Percentiles rank a stretch among this genome's conserved stretches.
phyloP scores from a whole-genome alignment of 148 eudicot genomes.

The Silene conica region DNA sequence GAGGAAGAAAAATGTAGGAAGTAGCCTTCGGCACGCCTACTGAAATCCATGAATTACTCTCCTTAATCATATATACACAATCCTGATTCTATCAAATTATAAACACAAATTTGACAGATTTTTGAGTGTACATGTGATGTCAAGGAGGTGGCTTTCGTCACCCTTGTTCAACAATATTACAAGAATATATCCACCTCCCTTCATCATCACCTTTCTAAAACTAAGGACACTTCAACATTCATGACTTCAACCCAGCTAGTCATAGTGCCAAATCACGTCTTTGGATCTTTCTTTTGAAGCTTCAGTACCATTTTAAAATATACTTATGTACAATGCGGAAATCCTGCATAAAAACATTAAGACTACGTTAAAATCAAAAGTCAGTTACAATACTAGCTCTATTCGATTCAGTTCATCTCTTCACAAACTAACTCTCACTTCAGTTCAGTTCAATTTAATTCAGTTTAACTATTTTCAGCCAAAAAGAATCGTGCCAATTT shows the following conservation, averaged over 20 bases:
- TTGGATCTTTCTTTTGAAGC: not conserved
- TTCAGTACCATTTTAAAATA: not conserved
- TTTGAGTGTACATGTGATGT: slow-evolving; percentile 7
- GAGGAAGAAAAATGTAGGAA: slow-evolving; percentile 20
- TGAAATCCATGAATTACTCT: slow-evolving; percentile 9
- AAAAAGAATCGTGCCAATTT: too few species aligned
- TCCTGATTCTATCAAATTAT: slow-evolving; percentile 1
- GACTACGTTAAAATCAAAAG: not conserved
- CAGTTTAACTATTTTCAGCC: too few species aligned
- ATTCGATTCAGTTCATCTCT: too few species aligned
- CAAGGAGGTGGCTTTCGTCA: slow-evolving; percentile 16
- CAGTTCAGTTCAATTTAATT: too few species aligned
- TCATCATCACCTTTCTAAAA: slow-evolving; percentile 8
- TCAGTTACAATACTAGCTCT: too few species aligned
- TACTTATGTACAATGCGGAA: not conserved
- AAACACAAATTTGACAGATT: not conserved
- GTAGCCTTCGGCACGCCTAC: slow-evolving; percentile 35
- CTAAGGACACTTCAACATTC: slow-evolving; percentile 8
- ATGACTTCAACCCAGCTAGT: not conserved
- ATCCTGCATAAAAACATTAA: slow-evolving; percentile 14
- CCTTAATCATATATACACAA: slow-evolving; percentile 12
- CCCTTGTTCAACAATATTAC: not conserved
- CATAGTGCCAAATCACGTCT: not conserved
- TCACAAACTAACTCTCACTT: too few species aligned
- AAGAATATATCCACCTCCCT: slow-evolving; percentile 12